Evolutionary conservation across 129 eudicot species (phyloP).

Genomic region (Kitagawia praeruptora): DNA sequence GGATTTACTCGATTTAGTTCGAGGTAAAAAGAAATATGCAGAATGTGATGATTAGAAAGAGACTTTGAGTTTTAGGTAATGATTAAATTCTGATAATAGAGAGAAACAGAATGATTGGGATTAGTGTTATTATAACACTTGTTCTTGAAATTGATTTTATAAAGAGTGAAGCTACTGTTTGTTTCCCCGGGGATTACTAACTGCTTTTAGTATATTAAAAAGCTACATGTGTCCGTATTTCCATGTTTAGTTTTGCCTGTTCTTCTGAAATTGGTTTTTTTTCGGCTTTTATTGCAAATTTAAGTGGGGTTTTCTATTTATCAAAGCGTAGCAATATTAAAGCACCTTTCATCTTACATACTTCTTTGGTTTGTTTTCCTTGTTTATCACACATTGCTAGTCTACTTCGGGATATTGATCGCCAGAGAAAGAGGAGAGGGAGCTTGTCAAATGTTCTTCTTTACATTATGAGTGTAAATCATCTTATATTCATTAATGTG

Average conservation of each 20-base stretch:
- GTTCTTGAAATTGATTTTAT: not conserved
- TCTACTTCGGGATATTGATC: not conserved
- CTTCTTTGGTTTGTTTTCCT: not conserved
- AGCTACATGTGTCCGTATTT: not conserved
- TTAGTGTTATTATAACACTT: not conserved
- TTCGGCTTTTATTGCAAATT: not conserved
- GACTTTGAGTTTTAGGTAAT: not conserved
- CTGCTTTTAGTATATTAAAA: not conserved
- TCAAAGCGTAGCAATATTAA: not conserved
- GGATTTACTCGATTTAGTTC: not conserved
- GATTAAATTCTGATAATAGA: not conserved
- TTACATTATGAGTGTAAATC: not conserved
- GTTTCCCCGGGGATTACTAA: not conserved
- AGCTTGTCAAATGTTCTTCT: not conserved
- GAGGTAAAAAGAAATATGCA: not conserved
- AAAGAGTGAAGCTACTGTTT: not conserved
- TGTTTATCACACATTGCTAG: not conserved
- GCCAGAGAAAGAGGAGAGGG: not conserved
- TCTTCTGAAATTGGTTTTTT: not conserved
- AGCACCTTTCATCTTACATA: not conserved
- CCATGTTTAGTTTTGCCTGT: not conserved
- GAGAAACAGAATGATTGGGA: not conserved
- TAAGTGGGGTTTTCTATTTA: not conserved
- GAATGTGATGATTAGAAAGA: not conserved
- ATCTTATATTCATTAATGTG: not conserved